phyloP scores from a whole-genome alignment of 306 rosid species.

The Castanopsis chinensis region DNA sequence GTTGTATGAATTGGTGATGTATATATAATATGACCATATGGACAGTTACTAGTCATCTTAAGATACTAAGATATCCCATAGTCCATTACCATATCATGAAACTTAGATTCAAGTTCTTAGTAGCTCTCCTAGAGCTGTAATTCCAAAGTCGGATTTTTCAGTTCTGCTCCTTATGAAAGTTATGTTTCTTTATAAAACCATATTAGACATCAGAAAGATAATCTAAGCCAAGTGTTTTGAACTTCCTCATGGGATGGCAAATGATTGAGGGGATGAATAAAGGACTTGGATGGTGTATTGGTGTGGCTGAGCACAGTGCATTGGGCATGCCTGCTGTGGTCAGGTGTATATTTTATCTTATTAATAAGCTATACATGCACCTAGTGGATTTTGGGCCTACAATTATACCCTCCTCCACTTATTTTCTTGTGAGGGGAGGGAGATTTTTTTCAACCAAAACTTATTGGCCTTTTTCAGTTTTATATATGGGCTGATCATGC shows the following conservation, averaged over 20 bases:
- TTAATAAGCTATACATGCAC: too few species aligned
- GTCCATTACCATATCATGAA: neutral
- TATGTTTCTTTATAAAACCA: neutral
- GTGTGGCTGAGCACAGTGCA: neutral
- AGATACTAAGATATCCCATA: neutral
- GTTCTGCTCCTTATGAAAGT: neutral
- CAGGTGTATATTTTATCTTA: neutral
- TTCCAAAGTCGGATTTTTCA: neutral
- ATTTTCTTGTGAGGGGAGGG: too few species aligned
- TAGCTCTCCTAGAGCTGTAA: neutral
- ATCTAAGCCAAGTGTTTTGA: neutral
- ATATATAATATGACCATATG: neutral
- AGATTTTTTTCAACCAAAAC: too few species aligned
- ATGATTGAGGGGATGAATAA: neutral
- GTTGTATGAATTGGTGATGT: neutral
- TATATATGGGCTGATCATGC: neutral
- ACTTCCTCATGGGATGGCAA: constrained; percentile 31
- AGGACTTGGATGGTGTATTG: neutral
- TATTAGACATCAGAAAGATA: neutral
- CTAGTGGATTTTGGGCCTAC: too few species aligned
- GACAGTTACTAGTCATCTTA: neutral
- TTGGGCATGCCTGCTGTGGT: neutral
- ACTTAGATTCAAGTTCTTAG: neutral
- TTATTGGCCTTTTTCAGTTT: neutral
- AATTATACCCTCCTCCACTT: too few species aligned